Conservation (phyloP, 1,284 basidiomycete genomes). For the Peniophora sp. region DNA sequence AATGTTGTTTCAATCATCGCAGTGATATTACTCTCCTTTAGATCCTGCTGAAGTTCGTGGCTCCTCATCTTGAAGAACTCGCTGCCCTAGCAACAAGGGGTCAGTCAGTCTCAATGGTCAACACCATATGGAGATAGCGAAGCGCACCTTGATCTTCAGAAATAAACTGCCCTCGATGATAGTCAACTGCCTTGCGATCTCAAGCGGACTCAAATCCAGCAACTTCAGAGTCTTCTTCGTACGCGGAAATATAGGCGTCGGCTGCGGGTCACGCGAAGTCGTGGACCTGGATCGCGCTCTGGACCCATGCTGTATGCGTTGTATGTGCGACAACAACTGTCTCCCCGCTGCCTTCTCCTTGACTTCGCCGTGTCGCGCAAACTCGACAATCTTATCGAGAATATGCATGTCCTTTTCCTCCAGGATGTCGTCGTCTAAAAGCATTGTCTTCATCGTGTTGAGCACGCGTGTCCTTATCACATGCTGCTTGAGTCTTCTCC, state of each 20-base stretch:
- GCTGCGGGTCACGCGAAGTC: constrained; percentile 41
- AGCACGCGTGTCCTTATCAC: constrained; percentile 82
- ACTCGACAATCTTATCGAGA: constrained; percentile 74
- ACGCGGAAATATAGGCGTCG: constrained; percentile 74
- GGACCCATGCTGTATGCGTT: constrained; percentile 58
- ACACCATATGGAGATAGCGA: constrained; percentile 72
- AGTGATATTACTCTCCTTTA: constrained; percentile 85
- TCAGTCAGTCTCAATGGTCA: constrained; percentile 42
- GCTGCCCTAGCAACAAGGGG: too few relatives aligned
- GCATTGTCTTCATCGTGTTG: constrained; percentile 79
- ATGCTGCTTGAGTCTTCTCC: constrained; percentile 85
- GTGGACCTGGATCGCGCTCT: constrained; percentile 40
- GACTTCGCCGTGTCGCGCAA: constrained; percentile 63
- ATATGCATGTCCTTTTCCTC: constrained; percentile 78
- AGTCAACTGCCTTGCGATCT: constrained; percentile 91
- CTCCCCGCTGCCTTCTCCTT: constrained; percentile 60
- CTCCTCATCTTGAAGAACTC: too few relatives aligned
- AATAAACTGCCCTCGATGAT: constrained; percentile 88
- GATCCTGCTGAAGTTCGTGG: too few relatives aligned
- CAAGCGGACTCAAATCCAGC: constrained; percentile 83
- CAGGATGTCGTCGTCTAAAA: constrained; percentile 71
- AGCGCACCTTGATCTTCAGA: constrained; percentile 81
- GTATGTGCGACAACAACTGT: constrained; percentile 64
- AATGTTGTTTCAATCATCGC: constrained; percentile 90
- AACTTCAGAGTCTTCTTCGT: constrained; percentile 72